These are phyloP conservation scores for Halteria grandinella DNA, from an alignment of 73 alveolate species.

Conservation along the genomic window DNA sequence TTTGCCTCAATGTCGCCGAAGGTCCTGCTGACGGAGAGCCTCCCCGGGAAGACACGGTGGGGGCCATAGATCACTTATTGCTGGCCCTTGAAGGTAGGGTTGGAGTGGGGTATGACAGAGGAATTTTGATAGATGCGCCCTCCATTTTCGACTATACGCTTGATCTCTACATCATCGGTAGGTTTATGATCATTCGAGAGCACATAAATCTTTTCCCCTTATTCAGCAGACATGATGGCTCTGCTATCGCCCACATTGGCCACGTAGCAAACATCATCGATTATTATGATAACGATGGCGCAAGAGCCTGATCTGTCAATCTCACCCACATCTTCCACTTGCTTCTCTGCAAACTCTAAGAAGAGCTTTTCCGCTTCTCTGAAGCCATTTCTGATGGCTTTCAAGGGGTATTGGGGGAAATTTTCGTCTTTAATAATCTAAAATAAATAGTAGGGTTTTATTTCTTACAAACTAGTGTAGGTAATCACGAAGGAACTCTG, in stretches of 20 bases:
- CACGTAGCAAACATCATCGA: constrained; percentile 57
- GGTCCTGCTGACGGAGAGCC: constrained; percentile 80
- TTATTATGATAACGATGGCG: constrained; percentile 72
- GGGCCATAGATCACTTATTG: constrained; percentile 65
- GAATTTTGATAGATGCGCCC: constrained; percentile 82
- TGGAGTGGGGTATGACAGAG: constrained; percentile 9
- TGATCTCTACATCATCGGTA: constrained; percentile 83
- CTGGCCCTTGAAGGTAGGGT: constrained; percentile 13
- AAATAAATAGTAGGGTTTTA: background rate
- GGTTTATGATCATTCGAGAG: constrained; percentile 86
- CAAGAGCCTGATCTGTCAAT: constrained; percentile 82
- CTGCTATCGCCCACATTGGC: constrained; percentile 80
- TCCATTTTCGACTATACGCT: constrained; percentile 84
- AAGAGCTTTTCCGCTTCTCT: constrained; percentile 67
- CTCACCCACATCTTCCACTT: constrained; percentile 59
- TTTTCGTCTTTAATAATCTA: constrained; percentile 58
- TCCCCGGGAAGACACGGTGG: constrained; percentile 82
- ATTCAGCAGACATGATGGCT: constrained; percentile 69
- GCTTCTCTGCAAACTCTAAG: constrained; percentile 58
- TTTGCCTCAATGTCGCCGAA: constrained; percentile 87
- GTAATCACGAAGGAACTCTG: constrained; percentile 64
- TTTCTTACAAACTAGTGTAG: constrained; percentile 52
- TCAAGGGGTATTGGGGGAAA: constrained; percentile 54
- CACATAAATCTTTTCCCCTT: constrained; percentile 61
- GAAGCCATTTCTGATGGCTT: constrained; percentile 64